phyloP scores from a whole-genome alignment of 352 stramenopile species.

The Phytopythium mirpurense region DNA sequence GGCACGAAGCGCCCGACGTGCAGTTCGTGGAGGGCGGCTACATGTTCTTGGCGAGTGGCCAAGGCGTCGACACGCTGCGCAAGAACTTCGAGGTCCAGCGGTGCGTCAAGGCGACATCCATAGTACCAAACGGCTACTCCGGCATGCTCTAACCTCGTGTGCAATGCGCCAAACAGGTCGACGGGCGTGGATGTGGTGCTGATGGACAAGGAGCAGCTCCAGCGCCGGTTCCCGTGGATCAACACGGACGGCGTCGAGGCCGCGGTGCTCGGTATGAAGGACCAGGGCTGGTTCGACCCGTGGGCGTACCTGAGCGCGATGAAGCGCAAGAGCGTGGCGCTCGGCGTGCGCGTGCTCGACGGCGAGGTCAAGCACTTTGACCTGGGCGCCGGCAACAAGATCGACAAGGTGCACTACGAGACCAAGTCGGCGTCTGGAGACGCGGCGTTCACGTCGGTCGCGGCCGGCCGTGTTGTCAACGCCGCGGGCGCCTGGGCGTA shows the following conservation, averaged over 20 bases:
- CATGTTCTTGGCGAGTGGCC: slow-evolving; percentile 72
- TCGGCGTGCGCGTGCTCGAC: slow-evolving; percentile 70
- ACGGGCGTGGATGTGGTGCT: slow-evolving; percentile 47
- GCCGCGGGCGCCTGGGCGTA: slow-evolving; percentile 64
- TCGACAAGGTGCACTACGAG: slow-evolving; percentile 58
- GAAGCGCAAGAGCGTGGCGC: slow-evolving; percentile 61
- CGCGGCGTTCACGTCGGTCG: slow-evolving; percentile 22
- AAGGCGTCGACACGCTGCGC: slow-evolving; percentile 45
- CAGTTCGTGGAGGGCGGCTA: slow-evolving; percentile 82
- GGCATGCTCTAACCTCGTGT: not conserved
- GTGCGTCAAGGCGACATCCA: slow-evolving; percentile 19
- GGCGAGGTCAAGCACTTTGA: slow-evolving; percentile 69
- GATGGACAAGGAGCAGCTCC: slow-evolving; percentile 43
- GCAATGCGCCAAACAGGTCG: no score
- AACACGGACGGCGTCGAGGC: slow-evolving; percentile 52
- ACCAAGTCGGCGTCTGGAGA: slow-evolving; percentile 15
- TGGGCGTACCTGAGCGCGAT: slow-evolving; percentile 76
- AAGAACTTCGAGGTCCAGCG: slow-evolving; percentile 52
- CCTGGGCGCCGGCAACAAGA: slow-evolving; percentile 40
- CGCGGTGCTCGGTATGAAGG: slow-evolving; percentile 54
- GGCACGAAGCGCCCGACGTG: slow-evolving; percentile 54
- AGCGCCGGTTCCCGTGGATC: slow-evolving; percentile 72
- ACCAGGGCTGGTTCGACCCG: slow-evolving; percentile 84
- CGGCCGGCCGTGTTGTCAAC: slow-evolving; percentile 68
- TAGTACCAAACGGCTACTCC: not conserved